Conservation (phyloP, 2,329 filamentous ascomycete species). For the Botrytis tulipae region DNA sequence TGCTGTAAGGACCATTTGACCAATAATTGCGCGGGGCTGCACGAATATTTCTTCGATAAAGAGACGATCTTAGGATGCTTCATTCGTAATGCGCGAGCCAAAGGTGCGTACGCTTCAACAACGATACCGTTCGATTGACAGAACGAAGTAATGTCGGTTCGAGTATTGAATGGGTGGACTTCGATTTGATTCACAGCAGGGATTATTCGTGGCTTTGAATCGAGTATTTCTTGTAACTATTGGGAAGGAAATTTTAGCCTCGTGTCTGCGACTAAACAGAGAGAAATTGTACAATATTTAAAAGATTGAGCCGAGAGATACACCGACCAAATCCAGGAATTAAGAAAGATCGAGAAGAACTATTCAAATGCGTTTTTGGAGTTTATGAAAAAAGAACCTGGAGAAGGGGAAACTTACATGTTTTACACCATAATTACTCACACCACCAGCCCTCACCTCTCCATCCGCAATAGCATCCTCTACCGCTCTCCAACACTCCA, state of each 20-base stretch:
- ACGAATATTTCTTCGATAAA: conserved; percentile 66
- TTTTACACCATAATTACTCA: conserved; percentile 75
- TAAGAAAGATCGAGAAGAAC: not conserved
- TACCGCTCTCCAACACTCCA: conserved; percentile 73
- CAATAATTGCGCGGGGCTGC: conserved; percentile 70
- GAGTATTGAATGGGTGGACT: conserved; percentile 79
- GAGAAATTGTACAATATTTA: not conserved
- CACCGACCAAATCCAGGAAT: not conserved
- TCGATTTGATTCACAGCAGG: conserved; percentile 80
- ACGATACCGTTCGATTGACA: conserved; percentile 66
- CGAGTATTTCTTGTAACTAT: conserved; percentile 36
- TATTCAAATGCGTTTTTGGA: not conserved
- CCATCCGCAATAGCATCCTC: conserved; percentile 73
- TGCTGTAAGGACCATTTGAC: conserved; percentile 77
- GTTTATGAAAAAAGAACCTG: not conserved
- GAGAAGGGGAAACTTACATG: conserved; percentile 54
- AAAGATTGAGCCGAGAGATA: too few species aligned
- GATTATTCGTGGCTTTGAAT: conserved; percentile 48
- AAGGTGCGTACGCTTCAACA: conserved; percentile 77
- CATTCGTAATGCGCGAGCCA: conserved; percentile 70
- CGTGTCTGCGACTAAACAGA: not conserved
- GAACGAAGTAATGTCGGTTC: conserved; percentile 61
- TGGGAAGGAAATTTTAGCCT: not conserved
- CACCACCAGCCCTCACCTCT: conserved; percentile 68
- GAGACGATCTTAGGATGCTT: conserved; percentile 60